Conservation (phyloP, 179 eudicot species). For the Camellia oleifera region DNA sequence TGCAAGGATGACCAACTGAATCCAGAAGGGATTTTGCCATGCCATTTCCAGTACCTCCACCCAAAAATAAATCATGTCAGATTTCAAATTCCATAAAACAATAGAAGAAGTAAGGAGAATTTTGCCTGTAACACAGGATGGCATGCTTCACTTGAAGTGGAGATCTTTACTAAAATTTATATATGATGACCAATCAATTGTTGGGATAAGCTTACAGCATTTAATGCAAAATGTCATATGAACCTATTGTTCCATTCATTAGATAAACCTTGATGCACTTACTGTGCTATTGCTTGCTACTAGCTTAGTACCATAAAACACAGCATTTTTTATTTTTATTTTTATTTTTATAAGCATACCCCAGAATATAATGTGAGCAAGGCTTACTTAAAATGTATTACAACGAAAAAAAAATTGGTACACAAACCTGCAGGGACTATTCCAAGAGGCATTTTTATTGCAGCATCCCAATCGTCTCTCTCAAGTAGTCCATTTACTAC, state of each 20-base stretch:
- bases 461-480: constrained; percentile 84
- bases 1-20: constrained; percentile 78
- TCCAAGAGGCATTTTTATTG: constrained; percentile 84
- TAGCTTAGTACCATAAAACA: not conserved
- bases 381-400: not conserved
- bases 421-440: constrained; percentile 84
- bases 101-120: not conserved
- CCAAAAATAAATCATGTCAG: constrained; percentile 22
- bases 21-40: constrained; percentile 93
- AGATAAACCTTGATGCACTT: not conserved
- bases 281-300: not conserved
- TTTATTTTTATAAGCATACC: not conserved
- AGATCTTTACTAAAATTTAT: not conserved
- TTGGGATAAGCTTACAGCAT: not conserved
- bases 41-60: constrained; percentile 93
- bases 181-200: not conserved
- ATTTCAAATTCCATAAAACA: not conserved
- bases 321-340: no score
- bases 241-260: not conserved
- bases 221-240: not conserved
- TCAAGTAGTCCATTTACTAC: constrained; percentile 87
- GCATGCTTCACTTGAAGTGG: not conserved
- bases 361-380: not conserved
- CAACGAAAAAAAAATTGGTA: not conserved
- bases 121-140: not conserved